A percentile compares a stretch with the other conserved stretches of the same genome.
Evolutionary conservation across 176 grass and related monocot species (phyloP).

Genomic region (Oryza brachyantha): DNA sequence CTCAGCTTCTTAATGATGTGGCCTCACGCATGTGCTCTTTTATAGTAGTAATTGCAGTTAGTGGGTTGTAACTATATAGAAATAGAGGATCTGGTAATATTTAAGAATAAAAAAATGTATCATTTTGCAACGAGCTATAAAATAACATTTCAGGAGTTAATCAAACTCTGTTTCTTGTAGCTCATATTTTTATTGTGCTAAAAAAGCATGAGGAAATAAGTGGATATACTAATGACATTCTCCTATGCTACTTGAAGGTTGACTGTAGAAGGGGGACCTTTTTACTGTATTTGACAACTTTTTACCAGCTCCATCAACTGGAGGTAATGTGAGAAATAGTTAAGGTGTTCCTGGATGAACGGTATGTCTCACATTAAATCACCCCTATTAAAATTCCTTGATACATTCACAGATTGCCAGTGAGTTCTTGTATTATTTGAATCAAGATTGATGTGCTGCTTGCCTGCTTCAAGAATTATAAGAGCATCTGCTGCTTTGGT

Average conservation of each 20-base stretch:
- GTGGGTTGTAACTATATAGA: too few species aligned
- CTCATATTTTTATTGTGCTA: background rate
- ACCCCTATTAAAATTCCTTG: background rate
- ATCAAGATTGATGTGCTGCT: background rate
- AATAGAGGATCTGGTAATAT: too few species aligned
- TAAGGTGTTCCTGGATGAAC: background rate
- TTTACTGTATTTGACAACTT: background rate
- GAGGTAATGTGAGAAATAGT: background rate
- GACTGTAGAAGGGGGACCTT: background rate
- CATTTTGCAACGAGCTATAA: background rate
- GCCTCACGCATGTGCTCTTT: too few species aligned
- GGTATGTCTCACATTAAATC: background rate
- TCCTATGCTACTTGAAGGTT: background rate
- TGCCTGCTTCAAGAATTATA: slow-evolving; percentile 1
- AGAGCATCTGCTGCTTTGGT: background rate
- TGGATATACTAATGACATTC: background rate
- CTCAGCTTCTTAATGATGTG: too few species aligned
- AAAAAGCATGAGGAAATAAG: background rate
- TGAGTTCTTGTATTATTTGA: background rate
- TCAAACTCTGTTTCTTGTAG: background rate
- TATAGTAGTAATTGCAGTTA: too few species aligned
- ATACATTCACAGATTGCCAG: background rate
- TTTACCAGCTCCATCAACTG: background rate
- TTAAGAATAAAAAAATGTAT: background rate
- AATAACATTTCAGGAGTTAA: background rate